phyloP scores from a whole-genome alignment of 352 stramenopile genomes.

The Phytophthora cactorum region DNA sequence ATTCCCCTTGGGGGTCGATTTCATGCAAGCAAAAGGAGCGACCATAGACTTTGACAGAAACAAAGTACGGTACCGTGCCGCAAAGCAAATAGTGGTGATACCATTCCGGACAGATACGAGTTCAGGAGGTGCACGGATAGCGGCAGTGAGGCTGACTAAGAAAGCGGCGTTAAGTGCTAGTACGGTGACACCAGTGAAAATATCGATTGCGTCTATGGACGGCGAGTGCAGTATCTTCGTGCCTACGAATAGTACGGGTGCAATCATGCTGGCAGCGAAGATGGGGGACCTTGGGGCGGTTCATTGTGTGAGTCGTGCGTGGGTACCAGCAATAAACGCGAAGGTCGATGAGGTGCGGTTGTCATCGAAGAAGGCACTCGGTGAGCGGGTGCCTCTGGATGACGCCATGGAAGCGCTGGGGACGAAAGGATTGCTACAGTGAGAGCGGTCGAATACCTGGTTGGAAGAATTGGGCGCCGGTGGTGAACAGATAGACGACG shows the following conservation, averaged over 20 bases:
- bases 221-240: neutral
- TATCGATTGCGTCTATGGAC: neutral
- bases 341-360: neutral
- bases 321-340: neutral
- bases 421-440: neutral
- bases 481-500: no score
- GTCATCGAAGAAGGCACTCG: neutral
- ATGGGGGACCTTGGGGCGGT: no score
- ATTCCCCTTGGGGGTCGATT: neutral
- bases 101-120: neutral
- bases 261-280: neutral
- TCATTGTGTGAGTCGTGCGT: constrained; percentile 1
- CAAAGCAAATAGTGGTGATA: neutral
- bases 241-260: neutral
- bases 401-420: neutral
- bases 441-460: no score
- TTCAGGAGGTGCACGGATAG: neutral
- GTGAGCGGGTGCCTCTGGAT: neutral
- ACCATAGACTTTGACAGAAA: neutral
- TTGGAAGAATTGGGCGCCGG: neutral
- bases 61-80: neutral
- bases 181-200: neutral
- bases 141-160: neutral
- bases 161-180: neutral
- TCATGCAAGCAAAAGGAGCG: neutral